These are phyloP conservation scores for Lichina pygmaea DNA, from an alignment of 495 filamentous ascomycete species.

Conservation along the genomic window DNA sequence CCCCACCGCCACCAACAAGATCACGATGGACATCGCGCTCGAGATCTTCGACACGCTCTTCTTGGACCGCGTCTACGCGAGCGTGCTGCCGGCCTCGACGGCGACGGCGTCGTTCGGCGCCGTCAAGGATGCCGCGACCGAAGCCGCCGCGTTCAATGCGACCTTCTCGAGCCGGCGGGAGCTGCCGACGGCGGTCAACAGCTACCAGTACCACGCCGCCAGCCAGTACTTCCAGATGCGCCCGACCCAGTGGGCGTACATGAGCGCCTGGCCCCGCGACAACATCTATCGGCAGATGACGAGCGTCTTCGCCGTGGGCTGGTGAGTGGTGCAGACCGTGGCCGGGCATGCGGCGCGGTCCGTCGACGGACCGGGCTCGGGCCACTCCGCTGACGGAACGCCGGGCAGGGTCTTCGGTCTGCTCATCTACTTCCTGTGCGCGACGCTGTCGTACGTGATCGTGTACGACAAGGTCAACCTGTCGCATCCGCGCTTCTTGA, in stretches of 20 bases:
- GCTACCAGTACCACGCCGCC: constrained; percentile 40
- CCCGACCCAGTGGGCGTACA: constrained; percentile 53
- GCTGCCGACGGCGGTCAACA: constrained; percentile 16
- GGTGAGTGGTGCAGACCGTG: constrained; percentile 23
- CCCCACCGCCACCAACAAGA: background rate
- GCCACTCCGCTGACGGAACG: background rate
- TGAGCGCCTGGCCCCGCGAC: constrained; percentile 55
- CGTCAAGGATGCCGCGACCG: constrained; percentile 1
- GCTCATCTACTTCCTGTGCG: constrained; percentile 59
- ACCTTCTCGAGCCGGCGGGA: constrained; percentile 16
- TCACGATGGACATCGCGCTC: constrained; percentile 68
- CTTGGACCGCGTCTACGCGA: constrained; percentile 59
- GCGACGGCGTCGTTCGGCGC: constrained; percentile 3
- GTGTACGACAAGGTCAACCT: constrained; percentile 82
- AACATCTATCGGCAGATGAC: constrained; percentile 53
- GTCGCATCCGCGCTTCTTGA: constrained; percentile 82
- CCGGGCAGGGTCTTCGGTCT: constrained; percentile 55
- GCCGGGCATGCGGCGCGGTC: background rate
- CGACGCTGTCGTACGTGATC: constrained; percentile 66
- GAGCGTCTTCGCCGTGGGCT: constrained; percentile 61
- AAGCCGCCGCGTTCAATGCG: constrained; percentile 6
- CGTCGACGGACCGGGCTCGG: no score
- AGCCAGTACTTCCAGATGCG: constrained; percentile 40
- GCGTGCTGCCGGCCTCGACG: constrained; percentile 31
- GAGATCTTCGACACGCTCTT: constrained; percentile 64